These are phyloP conservation scores for Citrullus mucosospermus DNA, from an alignment of 306 rosid genomes.

Conservation along the genomic window DNA sequence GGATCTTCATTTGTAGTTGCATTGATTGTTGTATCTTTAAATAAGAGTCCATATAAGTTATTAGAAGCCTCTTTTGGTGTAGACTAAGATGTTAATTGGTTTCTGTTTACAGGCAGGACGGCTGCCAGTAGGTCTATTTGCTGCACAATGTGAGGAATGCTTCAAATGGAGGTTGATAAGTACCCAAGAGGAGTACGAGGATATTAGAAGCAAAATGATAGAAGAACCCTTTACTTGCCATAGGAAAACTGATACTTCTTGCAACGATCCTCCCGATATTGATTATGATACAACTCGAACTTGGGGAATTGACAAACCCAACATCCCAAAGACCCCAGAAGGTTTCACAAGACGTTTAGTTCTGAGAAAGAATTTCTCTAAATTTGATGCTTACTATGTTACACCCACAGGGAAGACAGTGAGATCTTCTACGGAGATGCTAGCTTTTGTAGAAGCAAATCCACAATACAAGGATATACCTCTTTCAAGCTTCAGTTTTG, in stretches of 20 bases:
- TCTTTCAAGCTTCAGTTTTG: conserved; percentile 40
- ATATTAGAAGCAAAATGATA: conserved; percentile 33
- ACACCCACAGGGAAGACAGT: conserved; percentile 57
- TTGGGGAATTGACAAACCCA: conserved; percentile 87
- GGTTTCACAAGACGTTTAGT: conserved; percentile 68
- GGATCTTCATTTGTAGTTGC: conserved; percentile 1
- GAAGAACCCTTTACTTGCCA: conserved; percentile 56
- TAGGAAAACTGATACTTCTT: conserved; percentile 32
- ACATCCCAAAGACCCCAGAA: conserved; percentile 57
- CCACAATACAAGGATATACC: conserved; percentile 29
- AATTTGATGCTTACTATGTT: conserved; percentile 57
- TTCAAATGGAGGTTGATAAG: conserved; percentile 73
- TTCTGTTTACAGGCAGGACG: conserved; percentile 29
- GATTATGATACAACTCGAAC: conserved; percentile 54
- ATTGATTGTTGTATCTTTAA: not conserved
- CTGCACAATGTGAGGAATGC: conserved; percentile 65
- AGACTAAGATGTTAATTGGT: conserved; percentile 8
- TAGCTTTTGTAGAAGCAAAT: conserved; percentile 36
- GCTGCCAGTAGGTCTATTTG: conserved; percentile 31
- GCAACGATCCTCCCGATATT: conserved; percentile 65
- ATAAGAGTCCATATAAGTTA: not conserved
- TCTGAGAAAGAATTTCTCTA: conserved; percentile 65
- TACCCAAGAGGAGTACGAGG: conserved; percentile 71
- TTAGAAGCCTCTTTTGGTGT: not conserved
- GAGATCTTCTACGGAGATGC: conserved; percentile 61